These are phyloP conservation scores for Amphicarpaea edgeworthii DNA, from an alignment of 306 rosid species.

Conservation along the genomic window DNA sequence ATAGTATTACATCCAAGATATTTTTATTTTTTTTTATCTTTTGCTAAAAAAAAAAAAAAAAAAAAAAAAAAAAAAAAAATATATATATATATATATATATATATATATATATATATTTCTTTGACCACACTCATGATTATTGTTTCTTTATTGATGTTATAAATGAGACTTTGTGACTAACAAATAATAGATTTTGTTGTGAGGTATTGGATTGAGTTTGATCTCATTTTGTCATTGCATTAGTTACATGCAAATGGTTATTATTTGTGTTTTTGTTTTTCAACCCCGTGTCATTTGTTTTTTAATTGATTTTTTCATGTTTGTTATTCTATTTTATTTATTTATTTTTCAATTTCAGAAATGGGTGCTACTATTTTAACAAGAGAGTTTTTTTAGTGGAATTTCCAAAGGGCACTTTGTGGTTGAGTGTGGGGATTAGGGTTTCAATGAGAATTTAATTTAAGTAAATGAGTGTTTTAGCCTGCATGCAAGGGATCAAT, in stretches of 20 bases:
- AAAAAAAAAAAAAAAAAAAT: too few species aligned
- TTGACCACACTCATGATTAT: not conserved
- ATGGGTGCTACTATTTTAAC: not conserved
- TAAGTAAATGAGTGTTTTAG: slow-evolving; percentile 26
- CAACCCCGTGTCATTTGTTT: not conserved
- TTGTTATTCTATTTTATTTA: too few species aligned
- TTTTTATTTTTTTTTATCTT: too few species aligned
- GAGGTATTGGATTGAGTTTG: slow-evolving; percentile 3
- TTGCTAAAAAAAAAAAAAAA: too few species aligned
- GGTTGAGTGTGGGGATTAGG: slow-evolving; percentile 48
- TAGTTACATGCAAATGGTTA: slow-evolving; percentile 61
- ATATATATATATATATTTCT: too few species aligned
- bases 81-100: too few species aligned
- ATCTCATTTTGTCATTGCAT: slow-evolving; percentile 44
- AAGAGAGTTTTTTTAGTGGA: slow-evolving; percentile 22
- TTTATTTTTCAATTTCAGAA: too few species aligned
- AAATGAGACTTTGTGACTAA: slow-evolving; percentile 25
- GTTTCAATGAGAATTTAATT: slow-evolving; percentile 43
- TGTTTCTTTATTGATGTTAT: not conserved
- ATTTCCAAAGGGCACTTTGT: not conserved
- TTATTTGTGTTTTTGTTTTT: not conserved
- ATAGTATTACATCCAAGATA: too few species aligned
- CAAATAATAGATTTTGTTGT: not conserved
- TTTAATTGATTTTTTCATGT: too few species aligned
- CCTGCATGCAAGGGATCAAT: slow-evolving; percentile 59